Evolutionary conservation across 352 stramenopile genomes (phyloP).

Genomic region (Phytophthora syringae): DNA sequence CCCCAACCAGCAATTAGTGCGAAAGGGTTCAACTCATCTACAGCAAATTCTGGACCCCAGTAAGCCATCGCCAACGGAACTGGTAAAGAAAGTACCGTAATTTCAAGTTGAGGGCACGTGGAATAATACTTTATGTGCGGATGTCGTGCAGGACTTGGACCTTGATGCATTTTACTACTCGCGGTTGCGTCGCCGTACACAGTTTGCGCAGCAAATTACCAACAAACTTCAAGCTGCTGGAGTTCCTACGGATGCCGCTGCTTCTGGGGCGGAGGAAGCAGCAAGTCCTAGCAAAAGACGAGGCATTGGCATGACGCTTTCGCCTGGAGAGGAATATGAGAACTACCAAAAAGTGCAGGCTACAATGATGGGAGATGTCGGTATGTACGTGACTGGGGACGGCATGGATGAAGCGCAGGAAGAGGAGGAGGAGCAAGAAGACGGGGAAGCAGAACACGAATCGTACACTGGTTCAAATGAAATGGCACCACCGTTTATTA

Average conservation of each 20-base stretch:
- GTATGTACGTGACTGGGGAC: slow-evolving; percentile 31
- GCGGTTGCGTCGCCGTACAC: slow-evolving; percentile 55
- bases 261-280: slow-evolving; percentile 24
- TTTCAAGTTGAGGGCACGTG: neutral
- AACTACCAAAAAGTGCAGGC: slow-evolving; percentile 69
- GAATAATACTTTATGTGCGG: neutral
- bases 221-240: slow-evolving; percentile 44
- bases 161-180: slow-evolving; percentile 65
- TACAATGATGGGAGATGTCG: slow-evolving; percentile 32
- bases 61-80: slow-evolving; percentile 19
- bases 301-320: slow-evolving; percentile 70
- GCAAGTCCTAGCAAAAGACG: slow-evolving; percentile 46
- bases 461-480: neutral
- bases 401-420: slow-evolving; percentile 30
- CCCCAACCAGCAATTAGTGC: slow-evolving; percentile 24
- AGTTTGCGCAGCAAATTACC: slow-evolving; percentile 61
- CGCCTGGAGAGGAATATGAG: slow-evolving; percentile 72
- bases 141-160: slow-evolving; percentile 50
- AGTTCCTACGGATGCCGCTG: slow-evolving; percentile 29
- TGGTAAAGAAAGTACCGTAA: slow-evolving; percentile 12
- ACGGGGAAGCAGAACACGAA: slow-evolving; percentile 2
- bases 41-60: slow-evolving; percentile 29
- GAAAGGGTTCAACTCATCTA: slow-evolving; percentile 31
- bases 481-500: neutral
- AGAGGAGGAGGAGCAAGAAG: slow-evolving; percentile 29